These are phyloP conservation scores for Mycena albidolilacea DNA, from an alignment of 768 basidiomycete genomes.

Conservation along the genomic window DNA sequence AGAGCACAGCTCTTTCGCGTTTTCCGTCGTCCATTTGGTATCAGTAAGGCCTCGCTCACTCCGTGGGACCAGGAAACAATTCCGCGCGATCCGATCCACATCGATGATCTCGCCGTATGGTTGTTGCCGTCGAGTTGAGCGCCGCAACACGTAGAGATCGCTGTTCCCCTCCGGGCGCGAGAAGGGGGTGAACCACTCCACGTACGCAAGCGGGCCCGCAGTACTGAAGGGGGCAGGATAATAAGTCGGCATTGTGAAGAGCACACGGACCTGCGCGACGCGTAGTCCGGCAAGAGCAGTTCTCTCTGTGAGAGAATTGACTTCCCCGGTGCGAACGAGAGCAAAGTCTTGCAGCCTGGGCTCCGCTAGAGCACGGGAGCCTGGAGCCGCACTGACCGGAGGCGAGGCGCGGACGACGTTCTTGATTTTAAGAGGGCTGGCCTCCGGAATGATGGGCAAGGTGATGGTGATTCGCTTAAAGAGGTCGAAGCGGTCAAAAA, in stretches of 20 bases:
- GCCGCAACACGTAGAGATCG: not conserved
- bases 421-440: too few species aligned
- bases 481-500: too few species aligned
- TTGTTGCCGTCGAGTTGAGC: conserved; percentile 13
- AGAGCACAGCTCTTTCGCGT: not conserved
- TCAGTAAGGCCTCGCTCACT: not conserved
- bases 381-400: too few species aligned
- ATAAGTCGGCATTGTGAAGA: conserved; percentile 36
- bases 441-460: too few species aligned
- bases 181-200: not conserved
- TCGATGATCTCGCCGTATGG: conserved; percentile 26
- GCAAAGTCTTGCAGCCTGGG: conserved; percentile 27
- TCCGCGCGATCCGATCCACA: conserved; percentile 11
- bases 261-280: conserved; percentile 27
- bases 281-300: conserved; percentile 32
- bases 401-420: too few species aligned
- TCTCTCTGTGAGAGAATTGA: not conserved
- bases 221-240: conserved; percentile 11
- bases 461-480: too few species aligned
- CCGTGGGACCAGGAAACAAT: conserved; percentile 1
- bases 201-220: not conserved
- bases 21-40: not conserved
- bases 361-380: too few species aligned
- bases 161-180: not conserved
- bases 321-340: conserved; percentile 31